Evolutionary conservation across 2,329 filamentous ascomycete genomes (phyloP).

Genomic region (Claviceps sorghi): DNA sequence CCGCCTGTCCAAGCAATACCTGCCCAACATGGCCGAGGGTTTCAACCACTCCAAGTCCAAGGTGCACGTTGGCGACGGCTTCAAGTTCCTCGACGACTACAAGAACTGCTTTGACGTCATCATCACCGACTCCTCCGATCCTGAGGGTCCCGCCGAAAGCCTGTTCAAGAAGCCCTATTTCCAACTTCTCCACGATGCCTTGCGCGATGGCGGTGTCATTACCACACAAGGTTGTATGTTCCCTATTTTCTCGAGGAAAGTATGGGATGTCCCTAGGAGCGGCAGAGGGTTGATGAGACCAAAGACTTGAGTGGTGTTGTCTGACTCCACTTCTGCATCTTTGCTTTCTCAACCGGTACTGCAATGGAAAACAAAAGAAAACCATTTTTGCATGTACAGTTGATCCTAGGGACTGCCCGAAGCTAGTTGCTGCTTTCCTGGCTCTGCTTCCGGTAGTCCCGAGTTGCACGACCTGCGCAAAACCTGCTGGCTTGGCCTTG

Average conservation of each 20-base stretch:
- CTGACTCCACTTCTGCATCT: not conserved
- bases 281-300: slow-evolving; percentile 10
- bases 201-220: slow-evolving; percentile 93
- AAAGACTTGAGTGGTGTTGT: not conserved
- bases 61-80: slow-evolving; percentile 89
- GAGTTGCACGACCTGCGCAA: slow-evolving; percentile 8
- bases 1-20: slow-evolving; percentile 94
- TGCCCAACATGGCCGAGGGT: slow-evolving; percentile 83
- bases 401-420: slow-evolving; percentile 19
- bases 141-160: slow-evolving; percentile 87
- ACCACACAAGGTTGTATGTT: slow-evolving; percentile 99
- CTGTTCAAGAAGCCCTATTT: slow-evolving; percentile 99
- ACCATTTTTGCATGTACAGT: not conserved
- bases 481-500: not conserved
- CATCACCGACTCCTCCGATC: slow-evolving; percentile 97
- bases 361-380: not conserved
- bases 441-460: slow-evolving; percentile 24
- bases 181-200: slow-evolving; percentile 76
- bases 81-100: slow-evolving; percentile 95
- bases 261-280: slow-evolving; percentile 21
- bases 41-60: slow-evolving; percentile 90
- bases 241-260: slow-evolving; percentile 43
- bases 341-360: slow-evolving; percentile 4
- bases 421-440: slow-evolving; percentile 26
- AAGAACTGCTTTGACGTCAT: slow-evolving; percentile 98